Base-by-base conservation (phyloP, 2,329 filamentous ascomycete genomes). In the Aspergillus sp. region DNA sequence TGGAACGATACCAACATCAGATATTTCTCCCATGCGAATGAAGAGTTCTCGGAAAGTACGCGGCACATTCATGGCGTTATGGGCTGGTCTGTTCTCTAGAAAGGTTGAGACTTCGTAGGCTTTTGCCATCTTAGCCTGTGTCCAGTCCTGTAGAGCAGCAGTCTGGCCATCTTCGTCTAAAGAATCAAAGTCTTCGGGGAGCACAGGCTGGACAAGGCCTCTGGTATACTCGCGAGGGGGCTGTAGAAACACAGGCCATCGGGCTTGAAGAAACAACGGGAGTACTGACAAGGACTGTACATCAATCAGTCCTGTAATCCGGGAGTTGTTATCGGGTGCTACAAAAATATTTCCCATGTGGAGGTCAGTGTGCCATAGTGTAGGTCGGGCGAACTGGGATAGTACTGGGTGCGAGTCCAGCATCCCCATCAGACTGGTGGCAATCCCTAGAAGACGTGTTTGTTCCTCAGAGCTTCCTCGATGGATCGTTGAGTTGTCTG, bases 341-440 rank as follows among this genome's bases (percentile, higher is more conserved):
- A 71, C 66, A 46, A 66, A 74, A 13, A 76, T 73, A 51, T 75
- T 75, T 20, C 70, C 64, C 46, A 64, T 19, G 44, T 64, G 64
- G 41, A 64, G 58, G 39, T 64, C 64, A 13, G 9, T 30, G 22
- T 66, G 63, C 62, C 65, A 64, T 5, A 67, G 17, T 11, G 64
- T 69, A 46, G 68, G 65, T 20, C 63, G 57, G 15, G 39, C 45
- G 12, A 30, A 49, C 44, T 58, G 20, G 30, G 33, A 30, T 1
- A 66, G 4, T 19, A 6, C 9, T 30, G 44, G 22, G 15, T 46
- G 9, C 11, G 44, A 24, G 9, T 24, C 20, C 7, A 46, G 12
- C 5, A 27, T 34, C 12, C 12, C 8, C 48, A 51, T 51, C 2
- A 50, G 1, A 3, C 3, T 12, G 11, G 27, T 40, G 1, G 48